Evolutionary conservation across 106 monocot species (phyloP).

Genomic region (Allium cepa): DNA sequence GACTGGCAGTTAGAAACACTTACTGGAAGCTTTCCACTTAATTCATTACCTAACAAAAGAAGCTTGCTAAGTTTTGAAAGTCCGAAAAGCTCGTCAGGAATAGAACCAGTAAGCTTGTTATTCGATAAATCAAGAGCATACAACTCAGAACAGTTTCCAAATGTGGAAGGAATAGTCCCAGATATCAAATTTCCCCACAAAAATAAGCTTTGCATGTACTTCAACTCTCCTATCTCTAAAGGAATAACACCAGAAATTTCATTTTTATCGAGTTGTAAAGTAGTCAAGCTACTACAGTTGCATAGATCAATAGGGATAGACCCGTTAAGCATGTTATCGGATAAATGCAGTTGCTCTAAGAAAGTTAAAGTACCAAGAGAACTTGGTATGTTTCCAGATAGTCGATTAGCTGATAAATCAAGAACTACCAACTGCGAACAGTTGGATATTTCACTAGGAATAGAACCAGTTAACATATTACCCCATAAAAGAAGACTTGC

Average conservation of each 20-base stretch:
- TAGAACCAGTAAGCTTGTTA: slow-evolving; percentile 55
- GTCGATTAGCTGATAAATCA: slow-evolving; percentile 70
- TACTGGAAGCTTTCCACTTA: slow-evolving; percentile 41
- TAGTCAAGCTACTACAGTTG: slow-evolving; percentile 74
- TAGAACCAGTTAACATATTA: slow-evolving; percentile 49
- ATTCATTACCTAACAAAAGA: slow-evolving; percentile 59
- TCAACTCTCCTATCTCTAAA: slow-evolving; percentile 36
- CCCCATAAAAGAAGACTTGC: slow-evolving; percentile 90
- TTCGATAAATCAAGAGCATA: slow-evolving; percentile 77
- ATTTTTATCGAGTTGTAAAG: slow-evolving; percentile 81
- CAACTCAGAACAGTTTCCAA: slow-evolving; percentile 67
- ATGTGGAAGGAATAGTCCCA: slow-evolving; percentile 45
- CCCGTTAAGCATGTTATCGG: slow-evolving; percentile 65
- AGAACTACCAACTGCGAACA: slow-evolving; percentile 74
- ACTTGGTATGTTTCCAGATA: slow-evolving; percentile 56
- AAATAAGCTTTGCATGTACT: slow-evolving; percentile 55
- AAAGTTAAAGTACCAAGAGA: slow-evolving; percentile 48
- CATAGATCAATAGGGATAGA: slow-evolving; percentile 44
- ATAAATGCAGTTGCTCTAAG: slow-evolving; percentile 84
- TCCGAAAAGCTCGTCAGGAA: slow-evolving; percentile 69
- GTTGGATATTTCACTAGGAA: slow-evolving; percentile 67
- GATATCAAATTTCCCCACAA: slow-evolving; percentile 81
- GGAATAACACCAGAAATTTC: slow-evolving; percentile 58
- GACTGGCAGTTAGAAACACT: slow-evolving; percentile 57
- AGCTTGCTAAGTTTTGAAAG: slow-evolving; percentile 82